A percentile compares a stretch with the other conserved stretches of the same genome.
phyloP scores from a whole-genome alignment of 768 basidiomycete species.

The Calocybe gangraenosa region DNA sequence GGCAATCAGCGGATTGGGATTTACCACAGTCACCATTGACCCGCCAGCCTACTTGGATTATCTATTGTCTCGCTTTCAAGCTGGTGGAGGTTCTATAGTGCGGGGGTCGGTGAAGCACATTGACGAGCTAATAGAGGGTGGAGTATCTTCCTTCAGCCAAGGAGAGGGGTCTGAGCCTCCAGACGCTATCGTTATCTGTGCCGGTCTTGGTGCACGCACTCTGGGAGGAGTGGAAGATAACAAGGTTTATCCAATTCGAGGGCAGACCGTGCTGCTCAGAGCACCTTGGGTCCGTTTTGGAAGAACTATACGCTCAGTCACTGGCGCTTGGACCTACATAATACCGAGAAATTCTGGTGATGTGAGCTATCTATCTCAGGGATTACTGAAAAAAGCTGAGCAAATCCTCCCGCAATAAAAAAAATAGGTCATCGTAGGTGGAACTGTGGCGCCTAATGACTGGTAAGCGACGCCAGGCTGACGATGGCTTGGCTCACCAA shows the following conservation, averaged over 20 bases:
- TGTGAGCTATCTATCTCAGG: too few relatives aligned
- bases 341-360: constrained; percentile 56
- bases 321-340: constrained; percentile 50
- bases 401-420: background rate
- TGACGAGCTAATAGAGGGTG: constrained; percentile 56
- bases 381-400: too few relatives aligned
- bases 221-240: constrained; percentile 76
- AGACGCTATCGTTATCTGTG: constrained; percentile 61
- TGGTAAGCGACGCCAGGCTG: constrained; percentile 36
- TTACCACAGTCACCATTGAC: constrained; percentile 64
- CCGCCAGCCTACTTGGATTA: constrained; percentile 59
- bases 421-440: constrained; percentile 51
- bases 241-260: constrained; percentile 66
- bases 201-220: constrained; percentile 64
- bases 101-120: constrained; percentile 59
- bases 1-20: constrained; percentile 43
- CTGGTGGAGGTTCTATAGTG: constrained; percentile 49
- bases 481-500: background rate
- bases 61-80: constrained; percentile 54
- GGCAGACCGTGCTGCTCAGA: constrained; percentile 70
- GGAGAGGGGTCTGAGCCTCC: constrained; percentile 20
- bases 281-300: constrained; percentile 59
- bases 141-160: constrained; percentile 27
- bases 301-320: constrained; percentile 36
- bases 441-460: constrained; percentile 53